phyloP scores from a whole-genome alignment of 129 eudicot species.

The Scalesia atractyloides region DNA sequence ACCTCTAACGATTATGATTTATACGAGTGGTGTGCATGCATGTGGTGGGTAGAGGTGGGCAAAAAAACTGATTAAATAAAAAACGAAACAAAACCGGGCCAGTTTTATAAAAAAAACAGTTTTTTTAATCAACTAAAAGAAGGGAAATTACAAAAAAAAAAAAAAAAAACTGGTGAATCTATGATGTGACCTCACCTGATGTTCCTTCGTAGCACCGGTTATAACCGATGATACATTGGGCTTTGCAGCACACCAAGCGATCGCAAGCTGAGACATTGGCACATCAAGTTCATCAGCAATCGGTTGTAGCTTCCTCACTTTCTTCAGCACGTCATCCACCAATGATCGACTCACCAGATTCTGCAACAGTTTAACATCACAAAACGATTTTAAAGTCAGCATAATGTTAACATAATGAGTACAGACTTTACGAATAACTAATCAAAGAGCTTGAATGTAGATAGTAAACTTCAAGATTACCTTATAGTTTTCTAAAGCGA shows the following conservation, averaged over 20 bases:
- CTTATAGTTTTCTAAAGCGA: conserved; percentile 89
- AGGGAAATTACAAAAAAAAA: not conserved
- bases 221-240: conserved; percentile 91
- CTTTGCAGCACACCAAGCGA: conserved; percentile 94
- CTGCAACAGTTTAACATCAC: conserved; percentile 32
- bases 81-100: no score
- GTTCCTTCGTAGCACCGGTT: conserved; percentile 86
- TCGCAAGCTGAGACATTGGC: conserved; percentile 83
- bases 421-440: not conserved
- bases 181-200: conserved; percentile 79
- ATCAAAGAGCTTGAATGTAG: not conserved
- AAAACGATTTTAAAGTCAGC: not conserved
- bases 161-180: conserved; percentile 10
- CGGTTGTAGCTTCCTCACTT: conserved; percentile 67
- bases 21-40: not conserved
- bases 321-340: conserved; percentile 84
- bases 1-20: not conserved
- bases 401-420: not conserved
- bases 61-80: no score
- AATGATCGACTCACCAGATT: conserved; percentile 75
- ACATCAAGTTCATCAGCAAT: conserved; percentile 82
- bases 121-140: not conserved
- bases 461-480: conserved; percentile 28
- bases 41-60: no score
- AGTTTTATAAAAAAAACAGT: no score